Base-by-base conservation (phyloP, 2,329 filamentous ascomycete species). In the Cladosporium halotolerans region DNA sequence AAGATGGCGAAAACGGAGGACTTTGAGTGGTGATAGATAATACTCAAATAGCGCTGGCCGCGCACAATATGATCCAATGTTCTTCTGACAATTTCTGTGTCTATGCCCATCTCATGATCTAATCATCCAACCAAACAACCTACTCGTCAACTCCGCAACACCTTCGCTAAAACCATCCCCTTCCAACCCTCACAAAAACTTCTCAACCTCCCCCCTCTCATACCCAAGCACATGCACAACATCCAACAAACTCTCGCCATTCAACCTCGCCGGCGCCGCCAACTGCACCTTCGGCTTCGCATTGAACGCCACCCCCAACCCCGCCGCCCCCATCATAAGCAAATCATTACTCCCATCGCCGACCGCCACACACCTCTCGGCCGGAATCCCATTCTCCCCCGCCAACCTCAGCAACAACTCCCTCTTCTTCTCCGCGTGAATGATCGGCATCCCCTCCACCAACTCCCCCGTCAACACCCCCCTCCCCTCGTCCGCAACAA, bases 301-400 rank as follows among this genome's bases (percentile, higher is more conserved):
- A 65, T 91, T 88, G 78, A 89, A 91, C 2, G 88, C 88, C 3
- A 93, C 83, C 16, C 88, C 89, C 36, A 92, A 70, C 0, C 86
- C 87, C 0, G 88, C 88, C 45, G 80, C 79, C 8, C 76, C 78
- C 77, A 93, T 82, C 88, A 93, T 93, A 54, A 85, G 74, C 59
- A 93, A 69, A 66, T 93, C 88, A 64, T 93, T 93, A 36, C 88
- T 88, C 6, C 88, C 89, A 68, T 93, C 88, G 4, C 88, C 88
- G 0, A 92, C 81, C 2, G 86, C 87, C 23, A 93, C 73, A 31
- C 84, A 80, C 69, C 89, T 84, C 23, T 81, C 77, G 8, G 86
- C 69, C 3, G 79, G 70, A 45, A 91, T 79, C 1, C 77, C 77
- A 64, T 91, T 85, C 64, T 83, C 80, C 48, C 72, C 70, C 0